Evolutionary conservation across 768 basidiomycete species (phyloP).

Genomic region (Phlebiopsis flavidoalba): DNA sequence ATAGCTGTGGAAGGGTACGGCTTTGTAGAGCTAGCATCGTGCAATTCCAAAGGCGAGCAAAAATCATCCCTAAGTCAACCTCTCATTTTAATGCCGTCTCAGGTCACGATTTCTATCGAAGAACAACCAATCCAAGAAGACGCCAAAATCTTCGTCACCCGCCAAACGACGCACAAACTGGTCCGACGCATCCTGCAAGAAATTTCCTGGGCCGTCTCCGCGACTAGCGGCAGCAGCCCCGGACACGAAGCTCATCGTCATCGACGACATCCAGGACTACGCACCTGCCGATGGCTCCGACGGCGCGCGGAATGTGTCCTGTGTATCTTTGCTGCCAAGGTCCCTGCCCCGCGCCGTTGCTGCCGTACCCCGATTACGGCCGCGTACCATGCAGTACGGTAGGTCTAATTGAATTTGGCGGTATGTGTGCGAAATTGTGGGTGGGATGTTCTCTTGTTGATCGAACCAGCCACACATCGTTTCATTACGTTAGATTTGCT

Average conservation of each 20-base stretch:
- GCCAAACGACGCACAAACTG: conserved; percentile 36
- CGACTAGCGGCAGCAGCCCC: conserved; percentile 32
- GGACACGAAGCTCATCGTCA: conserved; percentile 34
- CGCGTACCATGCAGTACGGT: conserved; percentile 11
- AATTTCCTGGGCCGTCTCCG: conserved; percentile 25
- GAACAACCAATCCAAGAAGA: conserved; percentile 31
- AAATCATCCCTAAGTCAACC: background rate
- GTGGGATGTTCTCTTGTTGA: too few species aligned
- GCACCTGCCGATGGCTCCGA: conserved; percentile 10
- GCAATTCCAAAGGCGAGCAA: background rate
- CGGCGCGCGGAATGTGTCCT: conserved; percentile 19
- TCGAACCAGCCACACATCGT: too few species aligned
- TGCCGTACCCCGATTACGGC: conserved; percentile 23
- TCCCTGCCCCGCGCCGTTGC: conserved; percentile 21
- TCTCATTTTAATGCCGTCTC: background rate
- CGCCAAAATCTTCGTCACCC: conserved; percentile 33
- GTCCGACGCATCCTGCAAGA: conserved; percentile 26
- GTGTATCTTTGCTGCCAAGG: conserved; percentile 16
- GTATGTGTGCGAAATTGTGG: too few species aligned
- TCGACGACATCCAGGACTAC: conserved; percentile 35
- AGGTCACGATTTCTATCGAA: conserved; percentile 32
- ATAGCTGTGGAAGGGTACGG: background rate
- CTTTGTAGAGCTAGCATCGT: background rate
- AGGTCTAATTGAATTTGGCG: conserved; percentile 22
- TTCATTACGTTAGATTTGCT: too few species aligned